Conservation (phyloP, 2,329 filamentous ascomycete genomes). For the Venturia nashicola region DNA sequence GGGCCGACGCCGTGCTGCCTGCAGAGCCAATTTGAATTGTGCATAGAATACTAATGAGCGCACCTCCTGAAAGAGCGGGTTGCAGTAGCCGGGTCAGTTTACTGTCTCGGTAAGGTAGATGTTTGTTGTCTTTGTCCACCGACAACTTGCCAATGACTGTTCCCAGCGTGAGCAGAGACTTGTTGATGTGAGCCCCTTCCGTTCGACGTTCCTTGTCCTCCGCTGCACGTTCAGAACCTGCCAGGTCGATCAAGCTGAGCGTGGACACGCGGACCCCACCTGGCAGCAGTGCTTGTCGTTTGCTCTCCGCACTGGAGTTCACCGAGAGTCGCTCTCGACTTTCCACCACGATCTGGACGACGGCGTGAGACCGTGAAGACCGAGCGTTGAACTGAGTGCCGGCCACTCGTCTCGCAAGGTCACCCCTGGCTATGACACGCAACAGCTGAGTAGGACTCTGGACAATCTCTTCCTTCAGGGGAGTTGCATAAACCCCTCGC, state of each 20-base stretch:
- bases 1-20: conserved; percentile 57
- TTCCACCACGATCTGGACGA: conserved; percentile 97
- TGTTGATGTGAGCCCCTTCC: conserved; percentile 97
- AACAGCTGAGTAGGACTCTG: conserved; percentile 93
- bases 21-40: conserved; percentile 83
- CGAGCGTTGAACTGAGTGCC: conserved; percentile 96
- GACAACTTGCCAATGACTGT: conserved; percentile 93
- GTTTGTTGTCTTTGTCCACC: conserved; percentile 65
- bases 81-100: conserved; percentile 90
- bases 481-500: conserved; percentile 88
- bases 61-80: conserved; percentile 83
- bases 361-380: conserved; percentile 94
- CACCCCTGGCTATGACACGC: conserved; percentile 86
- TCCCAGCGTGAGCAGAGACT: conserved; percentile 85
- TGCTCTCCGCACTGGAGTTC: conserved; percentile 23
- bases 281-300: conserved; percentile 37
- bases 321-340: conserved; percentile 70
- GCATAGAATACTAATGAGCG: conserved; percentile 92
- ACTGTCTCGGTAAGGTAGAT: conserved; percentile 93
- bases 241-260: conserved; percentile 87
- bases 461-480: conserved; percentile 95
- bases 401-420: conserved; percentile 77
- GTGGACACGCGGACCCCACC: conserved; percentile 94
- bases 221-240: conserved; percentile 89
- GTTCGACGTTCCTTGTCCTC: conserved; percentile 88